Percentiles rank a stretch among this genome's conserved stretches.
phyloP scores from a whole-genome alignment of 1,284 basidiomycete genomes.

The Singerocomus rubriflavus region DNA sequence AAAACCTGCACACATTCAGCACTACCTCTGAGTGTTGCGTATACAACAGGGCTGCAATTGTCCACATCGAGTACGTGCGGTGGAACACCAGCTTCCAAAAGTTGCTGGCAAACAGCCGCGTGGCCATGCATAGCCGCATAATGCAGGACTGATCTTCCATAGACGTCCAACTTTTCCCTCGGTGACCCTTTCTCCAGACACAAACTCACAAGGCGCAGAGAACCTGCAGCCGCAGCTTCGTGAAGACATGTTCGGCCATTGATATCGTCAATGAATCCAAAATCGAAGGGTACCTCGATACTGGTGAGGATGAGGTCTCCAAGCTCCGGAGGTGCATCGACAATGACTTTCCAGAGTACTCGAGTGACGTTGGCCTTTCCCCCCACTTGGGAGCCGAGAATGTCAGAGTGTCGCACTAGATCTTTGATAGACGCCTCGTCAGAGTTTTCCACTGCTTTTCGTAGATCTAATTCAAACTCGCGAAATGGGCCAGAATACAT shows the following conservation, averaged over 20 bases:
- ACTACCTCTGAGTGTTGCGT: conserved; percentile 87
- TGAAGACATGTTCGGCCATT: conserved; percentile 96
- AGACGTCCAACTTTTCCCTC: conserved; percentile 75
- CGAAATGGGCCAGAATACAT: conserved; percentile 70
- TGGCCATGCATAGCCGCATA: conserved; percentile 97
- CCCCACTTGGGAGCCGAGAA: conserved; percentile 56
- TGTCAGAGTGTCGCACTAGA: conserved; percentile 70
- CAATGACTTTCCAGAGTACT: conserved; percentile 88
- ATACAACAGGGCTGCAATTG: conserved; percentile 91
- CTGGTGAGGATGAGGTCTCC: conserved; percentile 74
- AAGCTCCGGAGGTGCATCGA: conserved; percentile 72
- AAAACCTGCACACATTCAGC: conserved; percentile 80
- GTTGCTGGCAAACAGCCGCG: conserved; percentile 68
- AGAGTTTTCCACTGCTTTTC: conserved; percentile 64
- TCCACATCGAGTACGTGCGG: conserved; percentile 84
- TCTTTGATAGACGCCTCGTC: conserved; percentile 64
- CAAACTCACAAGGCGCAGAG: conserved; percentile 74
- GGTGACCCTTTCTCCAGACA: conserved; percentile 77
- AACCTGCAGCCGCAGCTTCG: conserved; percentile 86
- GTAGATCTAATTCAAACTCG: conserved; percentile 84
- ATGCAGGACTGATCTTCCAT: conserved; percentile 91
- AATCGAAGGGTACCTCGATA: conserved; percentile 76
- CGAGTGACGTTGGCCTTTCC: conserved; percentile 71
- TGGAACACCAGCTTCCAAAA: conserved; percentile 69
- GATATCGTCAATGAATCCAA: conserved; percentile 93